Base-by-base conservation (phyloP, 371 early-diverging fungal genomes). In the Syncephalastrum sp. region DNA sequence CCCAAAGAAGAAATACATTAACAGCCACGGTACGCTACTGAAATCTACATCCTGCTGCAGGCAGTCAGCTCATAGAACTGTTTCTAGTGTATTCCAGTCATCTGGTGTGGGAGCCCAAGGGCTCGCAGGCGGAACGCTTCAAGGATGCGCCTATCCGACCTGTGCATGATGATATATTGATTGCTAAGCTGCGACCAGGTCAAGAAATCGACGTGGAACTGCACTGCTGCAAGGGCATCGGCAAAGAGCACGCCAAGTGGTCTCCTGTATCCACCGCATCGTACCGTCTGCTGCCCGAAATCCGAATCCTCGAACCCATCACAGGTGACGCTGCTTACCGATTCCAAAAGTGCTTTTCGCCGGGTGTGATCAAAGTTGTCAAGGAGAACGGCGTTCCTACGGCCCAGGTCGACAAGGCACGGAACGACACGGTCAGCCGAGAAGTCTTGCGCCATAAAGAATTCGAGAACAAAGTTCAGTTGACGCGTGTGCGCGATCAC, bases 161-260 rank as follows among this genome's bases (percentile, higher is more conserved):
- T 10, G 91, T 96, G 5, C 82, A 86, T 61, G 86, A 89, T 58
- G 93, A 95, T 65, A 95, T 98, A 63, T 75, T 99, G 19, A 83
- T 99, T 52, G 91, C 96, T 24, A 99, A 98, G 77, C 80, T 99
- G 59, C 86, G 96, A 55, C 96, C 98, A 12, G 95, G 94, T 2
- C 99, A 99, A 68, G 82, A 64, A 79, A 85, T 99, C 48, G 82
- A 90, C 45, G 74, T 93, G 59, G 94, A 93, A 72, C 69, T 96
- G 54, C 95, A 97, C 75, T 92, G 92, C 66, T 84, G 84, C 42
- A 97, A 96, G 81, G 98, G 98, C 24, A 81, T 92, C 45, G 99
- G 98, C 19, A 88, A 90, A 70, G 96, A 92, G 54, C 99, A 99
- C 68, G 95, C 99, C 54, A 99, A 99, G 65, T 99, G 91, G 88